Evolutionary conservation across 2,329 filamentous ascomycete genomes (phyloP), one percentile per base, ranked within the genome.

Genomic region (Talaromyces pinophilus): DNA sequence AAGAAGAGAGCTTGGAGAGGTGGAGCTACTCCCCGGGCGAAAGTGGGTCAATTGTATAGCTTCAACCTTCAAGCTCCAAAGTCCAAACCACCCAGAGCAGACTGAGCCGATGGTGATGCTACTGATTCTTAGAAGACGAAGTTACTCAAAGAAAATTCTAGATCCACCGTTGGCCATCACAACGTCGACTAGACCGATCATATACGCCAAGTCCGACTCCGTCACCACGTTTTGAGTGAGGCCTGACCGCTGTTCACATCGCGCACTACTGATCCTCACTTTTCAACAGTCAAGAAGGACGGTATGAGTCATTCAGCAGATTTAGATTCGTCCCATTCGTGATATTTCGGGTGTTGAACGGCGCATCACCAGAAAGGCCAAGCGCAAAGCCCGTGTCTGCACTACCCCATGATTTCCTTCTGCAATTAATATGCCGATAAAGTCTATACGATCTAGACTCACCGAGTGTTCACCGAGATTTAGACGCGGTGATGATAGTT

Each of bases 361-460:
- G 25, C 13, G 22, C 11, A 25, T 48, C 48, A 30, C 25, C 48
- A 28, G 5, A 28, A 28, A 28, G 48, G 13, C 10, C 25, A 30
- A 52, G 46, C 46, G 46, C 46, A 50, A 50, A 50, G 46, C 22
- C 48, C 42, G 25, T 6, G 46, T 28, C 46, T 50, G 13, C 25
- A 33, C 50, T 54, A 54, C 50, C 50, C 50, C 50, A n/a, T 54
- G 50, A 54, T 54, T 33, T 11, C 50, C 22, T 15, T 10, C 50
- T 52, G 25, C 48, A 52, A n/a, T 30, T 2, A 46, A 22, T 11
- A 17, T 15, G 46, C 5, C 8, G 22, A 28, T 50, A 25, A 50
- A 50, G 46, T 50, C 46, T 52, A 30, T 25, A 54, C 25, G 28
- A 54, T 54, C 50, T 54, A 54, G 50, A n/a, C 50, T 54, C 17